Conservation (phyloP, 352 stramenopile genomes). For the Globisporangium barbulae region DNA sequence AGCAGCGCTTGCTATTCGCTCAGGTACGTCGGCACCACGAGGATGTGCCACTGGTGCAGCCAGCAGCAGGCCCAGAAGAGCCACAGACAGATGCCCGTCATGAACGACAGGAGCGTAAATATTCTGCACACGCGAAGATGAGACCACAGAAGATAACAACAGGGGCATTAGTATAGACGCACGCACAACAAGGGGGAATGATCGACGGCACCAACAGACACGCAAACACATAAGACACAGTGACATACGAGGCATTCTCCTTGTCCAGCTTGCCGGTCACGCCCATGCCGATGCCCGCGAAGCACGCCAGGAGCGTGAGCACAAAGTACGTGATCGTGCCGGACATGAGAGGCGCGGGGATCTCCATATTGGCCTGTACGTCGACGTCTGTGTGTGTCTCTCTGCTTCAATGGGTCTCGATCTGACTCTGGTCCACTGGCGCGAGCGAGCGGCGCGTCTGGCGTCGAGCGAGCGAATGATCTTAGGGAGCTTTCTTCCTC, state of each 20-base stretch:
- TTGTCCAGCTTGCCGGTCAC: slow-evolving; percentile 80
- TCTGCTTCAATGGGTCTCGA: not conserved
- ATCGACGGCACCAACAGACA: slow-evolving; percentile 6
- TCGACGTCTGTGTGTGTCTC: not conserved
- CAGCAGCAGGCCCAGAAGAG: slow-evolving; percentile 91
- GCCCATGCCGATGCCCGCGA: slow-evolving; percentile 70
- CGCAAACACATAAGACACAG: not conserved
- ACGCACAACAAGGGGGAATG: not conserved
- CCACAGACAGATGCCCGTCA: slow-evolving; percentile 84
- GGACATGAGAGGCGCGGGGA: slow-evolving; percentile 73
- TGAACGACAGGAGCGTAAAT: slow-evolving; percentile 79
- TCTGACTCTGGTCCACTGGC: not conserved
- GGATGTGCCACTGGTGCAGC: slow-evolving; percentile 89
- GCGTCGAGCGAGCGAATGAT: not conserved
- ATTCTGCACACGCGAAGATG: slow-evolving; percentile 38
- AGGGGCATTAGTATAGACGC: slow-evolving; percentile 1
- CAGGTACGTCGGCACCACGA: slow-evolving; percentile 77
- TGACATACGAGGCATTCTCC: slow-evolving; percentile 82
- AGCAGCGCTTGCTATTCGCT: slow-evolving; percentile 45
- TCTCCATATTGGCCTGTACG: slow-evolving; percentile 40
- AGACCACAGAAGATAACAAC: not conserved
- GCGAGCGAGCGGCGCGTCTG: not conserved
- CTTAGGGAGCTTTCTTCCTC: not conserved
- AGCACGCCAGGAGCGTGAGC: slow-evolving; percentile 78
- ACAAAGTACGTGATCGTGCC: slow-evolving; percentile 87